phyloP scores from a whole-genome alignment of 805 yeast genomes.

The Scheffersomyces ergatensis region DNA sequence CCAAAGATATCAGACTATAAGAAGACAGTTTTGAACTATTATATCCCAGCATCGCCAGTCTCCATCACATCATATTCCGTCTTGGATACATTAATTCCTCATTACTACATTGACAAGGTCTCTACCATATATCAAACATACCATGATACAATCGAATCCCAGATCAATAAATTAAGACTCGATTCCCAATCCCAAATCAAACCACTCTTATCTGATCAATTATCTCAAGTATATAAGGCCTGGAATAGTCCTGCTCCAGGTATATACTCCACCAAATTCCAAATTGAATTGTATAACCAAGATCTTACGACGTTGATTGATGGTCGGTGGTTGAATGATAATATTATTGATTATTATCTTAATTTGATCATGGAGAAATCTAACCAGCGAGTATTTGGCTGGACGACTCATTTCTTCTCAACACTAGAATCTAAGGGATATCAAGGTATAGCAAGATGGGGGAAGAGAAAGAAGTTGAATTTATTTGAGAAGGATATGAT shows the following conservation, averaged over 20 bases:
- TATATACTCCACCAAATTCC: constrained; percentile 12
- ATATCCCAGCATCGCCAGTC: constrained; percentile 7
- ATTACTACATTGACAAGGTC: constrained; percentile 9
- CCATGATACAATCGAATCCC: constrained; percentile 9
- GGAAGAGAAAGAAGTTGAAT: constrained; percentile 28
- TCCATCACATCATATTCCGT: constrained; percentile 6
- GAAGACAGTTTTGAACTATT: background rate
- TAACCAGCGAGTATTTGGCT: constrained; percentile 52
- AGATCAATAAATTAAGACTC: constrained; percentile 13
- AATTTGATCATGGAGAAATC: constrained; percentile 45
- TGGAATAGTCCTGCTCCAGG: constrained; percentile 9
- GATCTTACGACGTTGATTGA: constrained; percentile 74
- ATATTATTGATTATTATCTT: constrained; percentile 80
- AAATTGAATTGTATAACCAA: constrained; percentile 57
- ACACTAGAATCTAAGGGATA: constrained; percentile 73
- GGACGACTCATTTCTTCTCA: constrained; percentile 87
- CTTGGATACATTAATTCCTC: constrained; percentile 8
- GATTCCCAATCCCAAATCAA: constrained; percentile 6
- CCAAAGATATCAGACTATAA: background rate
- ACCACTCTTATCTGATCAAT: constrained; percentile 10
- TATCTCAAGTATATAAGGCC: constrained; percentile 7
- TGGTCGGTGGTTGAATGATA: constrained; percentile 86
- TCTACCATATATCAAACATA: constrained; percentile 6
- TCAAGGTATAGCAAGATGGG: constrained; percentile 38
- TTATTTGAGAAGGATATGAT: constrained; percentile 63